Percentiles rank a stretch among this genome's conserved stretches.
These are phyloP conservation scores for Afroboletus lepidellus DNA, from an alignment of 1,284 basidiomycete genomes.

Conservation along the genomic window DNA sequence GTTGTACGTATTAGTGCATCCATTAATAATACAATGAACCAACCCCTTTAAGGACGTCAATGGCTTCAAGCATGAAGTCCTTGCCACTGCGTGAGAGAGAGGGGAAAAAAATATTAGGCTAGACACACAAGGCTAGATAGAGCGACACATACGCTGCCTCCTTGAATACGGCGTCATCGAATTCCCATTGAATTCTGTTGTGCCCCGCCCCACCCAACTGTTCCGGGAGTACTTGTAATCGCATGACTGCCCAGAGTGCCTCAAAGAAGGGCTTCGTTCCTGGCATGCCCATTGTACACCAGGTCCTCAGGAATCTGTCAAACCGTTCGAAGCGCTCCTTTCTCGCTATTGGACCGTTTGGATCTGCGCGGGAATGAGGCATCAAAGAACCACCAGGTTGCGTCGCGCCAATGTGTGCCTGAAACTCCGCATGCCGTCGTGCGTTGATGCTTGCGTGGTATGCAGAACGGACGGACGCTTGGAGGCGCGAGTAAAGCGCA, in stretches of 20 bases:
- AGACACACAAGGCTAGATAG: constrained; percentile 5
- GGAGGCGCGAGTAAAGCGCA: constrained; percentile 72
- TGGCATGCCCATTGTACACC: constrained; percentile 80
- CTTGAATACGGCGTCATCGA: constrained; percentile 82
- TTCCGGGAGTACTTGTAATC: constrained; percentile 69
- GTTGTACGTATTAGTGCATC: constrained; percentile 7
- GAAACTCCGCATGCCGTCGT: constrained; percentile 71
- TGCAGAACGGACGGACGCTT: constrained; percentile 72
- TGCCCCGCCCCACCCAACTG: constrained; percentile 70
- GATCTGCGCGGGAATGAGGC: constrained; percentile 64
- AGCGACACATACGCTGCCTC: constrained; percentile 68
- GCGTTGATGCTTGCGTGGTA: constrained; percentile 72
- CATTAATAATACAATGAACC: constrained; percentile 31
- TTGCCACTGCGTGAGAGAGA: constrained; percentile 57
- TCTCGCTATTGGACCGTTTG: constrained; percentile 55
- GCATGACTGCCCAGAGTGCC: constrained; percentile 71
- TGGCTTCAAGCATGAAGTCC: constrained; percentile 80
- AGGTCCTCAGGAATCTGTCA: constrained; percentile 66
- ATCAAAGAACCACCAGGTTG: constrained; percentile 70
- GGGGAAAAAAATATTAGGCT: constrained; percentile 15
- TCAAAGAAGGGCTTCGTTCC: constrained; percentile 80
- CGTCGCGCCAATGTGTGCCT: constrained; percentile 69
- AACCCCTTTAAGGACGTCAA: constrained; percentile 79
- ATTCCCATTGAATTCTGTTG: constrained; percentile 70
- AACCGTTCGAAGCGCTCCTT: constrained; percentile 74